A percentile compares a stretch with the other conserved stretches of the same genome.
phyloP scores from a whole-genome alignment of 495 filamentous ascomycete species.

The Aspergillus incahuasiensis region DNA sequence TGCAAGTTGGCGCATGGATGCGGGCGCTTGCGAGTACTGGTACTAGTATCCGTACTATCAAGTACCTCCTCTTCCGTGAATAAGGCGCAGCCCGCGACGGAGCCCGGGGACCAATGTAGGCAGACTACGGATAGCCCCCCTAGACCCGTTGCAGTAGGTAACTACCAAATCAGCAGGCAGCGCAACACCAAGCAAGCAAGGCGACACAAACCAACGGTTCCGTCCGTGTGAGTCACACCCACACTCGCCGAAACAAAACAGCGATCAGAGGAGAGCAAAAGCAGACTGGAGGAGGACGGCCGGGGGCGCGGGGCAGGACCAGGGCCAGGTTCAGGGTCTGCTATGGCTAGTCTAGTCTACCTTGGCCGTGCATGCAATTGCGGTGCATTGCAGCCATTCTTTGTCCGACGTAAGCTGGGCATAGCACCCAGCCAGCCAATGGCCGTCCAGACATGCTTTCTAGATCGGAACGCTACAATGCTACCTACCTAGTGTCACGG shows the following conservation, averaged over 20 bases:
- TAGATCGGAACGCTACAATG: constrained; percentile 4
- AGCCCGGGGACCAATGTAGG: too few relatives aligned
- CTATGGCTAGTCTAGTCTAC: too few relatives aligned
- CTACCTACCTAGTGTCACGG: not conserved
- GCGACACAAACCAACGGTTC: constrained; percentile 1
- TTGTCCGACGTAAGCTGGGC: constrained; percentile 6
- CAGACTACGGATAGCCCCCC: too few relatives aligned
- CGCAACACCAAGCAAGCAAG: not conserved
- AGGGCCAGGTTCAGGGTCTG: not conserved
- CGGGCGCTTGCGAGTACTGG: not conserved
- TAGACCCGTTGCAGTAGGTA: not conserved
- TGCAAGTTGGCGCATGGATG: constrained; percentile 16
- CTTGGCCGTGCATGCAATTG: not conserved
- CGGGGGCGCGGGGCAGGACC: too few relatives aligned
- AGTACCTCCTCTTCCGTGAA: too few relatives aligned
- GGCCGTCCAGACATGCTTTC: not conserved
- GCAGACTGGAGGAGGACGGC: not conserved
- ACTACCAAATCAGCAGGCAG: not conserved
- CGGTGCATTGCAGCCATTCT: not conserved
- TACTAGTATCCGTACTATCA: too few relatives aligned
- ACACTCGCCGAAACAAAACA: not conserved
- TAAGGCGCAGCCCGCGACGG: too few relatives aligned
- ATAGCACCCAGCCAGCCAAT: not conserved
- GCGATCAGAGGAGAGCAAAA: not conserved
- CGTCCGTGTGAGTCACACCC: constrained; percentile 6